phyloP scores from a whole-genome alignment of 225 moss, liverwort and hornwort genomes.

The Sphagnum tenellum region DNA sequence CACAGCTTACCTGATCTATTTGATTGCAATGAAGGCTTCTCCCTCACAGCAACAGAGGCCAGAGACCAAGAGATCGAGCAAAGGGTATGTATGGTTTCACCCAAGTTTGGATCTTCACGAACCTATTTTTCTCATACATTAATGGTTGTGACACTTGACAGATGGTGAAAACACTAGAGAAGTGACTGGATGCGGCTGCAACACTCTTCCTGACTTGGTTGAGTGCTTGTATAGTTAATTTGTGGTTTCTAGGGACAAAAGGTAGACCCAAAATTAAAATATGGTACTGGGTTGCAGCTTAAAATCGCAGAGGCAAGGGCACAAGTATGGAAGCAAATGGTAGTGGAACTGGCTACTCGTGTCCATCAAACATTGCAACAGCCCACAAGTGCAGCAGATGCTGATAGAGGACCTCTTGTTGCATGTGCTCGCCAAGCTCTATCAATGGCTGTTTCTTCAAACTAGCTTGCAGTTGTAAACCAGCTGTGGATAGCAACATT shows the following conservation, averaged over 20 bases:
- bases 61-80: slow-evolving; percentile 15
- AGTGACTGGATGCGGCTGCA: too few relatives aligned
- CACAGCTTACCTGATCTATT: slow-evolving; percentile 32
- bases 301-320: slow-evolving; percentile 57
- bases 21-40: slow-evolving; percentile 2
- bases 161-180: too few relatives aligned
- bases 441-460: slow-evolving; percentile 35
- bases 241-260: too few relatives aligned
- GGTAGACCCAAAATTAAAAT: too few relatives aligned
- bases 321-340: slow-evolving; percentile 47
- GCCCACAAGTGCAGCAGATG: slow-evolving; percentile 53
- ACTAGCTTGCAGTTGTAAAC: slow-evolving; percentile 4
- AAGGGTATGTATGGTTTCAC: slow-evolving; percentile 5
- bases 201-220: too few relatives aligned
- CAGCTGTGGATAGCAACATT: too few relatives aligned
- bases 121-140: too few relatives aligned
- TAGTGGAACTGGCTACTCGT: slow-evolving; percentile 68
- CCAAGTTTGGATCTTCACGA: too few relatives aligned
- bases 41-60: too few relatives aligned
- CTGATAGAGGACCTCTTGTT: slow-evolving; percentile 58
- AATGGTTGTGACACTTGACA: too few relatives aligned
- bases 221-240: too few relatives aligned
- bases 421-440: slow-evolving; percentile 68
- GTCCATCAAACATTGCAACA: slow-evolving; percentile 76
- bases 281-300: slow-evolving; percentile 13